Evolutionary conservation across 2,329 filamentous ascomycete genomes (phyloP).

Genomic region (Ophiocordyceps polyrhachis-furcata): DNA sequence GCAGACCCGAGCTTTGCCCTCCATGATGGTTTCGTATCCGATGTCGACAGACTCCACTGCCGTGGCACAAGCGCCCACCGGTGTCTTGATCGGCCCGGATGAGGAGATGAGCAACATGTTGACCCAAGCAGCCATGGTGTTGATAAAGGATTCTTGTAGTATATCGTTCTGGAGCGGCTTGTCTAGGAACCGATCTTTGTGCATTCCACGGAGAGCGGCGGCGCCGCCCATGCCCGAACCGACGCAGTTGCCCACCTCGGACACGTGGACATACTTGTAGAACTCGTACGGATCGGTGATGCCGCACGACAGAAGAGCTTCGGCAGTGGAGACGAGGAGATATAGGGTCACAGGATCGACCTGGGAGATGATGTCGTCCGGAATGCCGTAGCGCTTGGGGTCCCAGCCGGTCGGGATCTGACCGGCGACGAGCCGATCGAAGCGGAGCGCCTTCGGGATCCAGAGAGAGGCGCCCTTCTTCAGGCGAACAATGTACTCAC

Average conservation of each 20-base stretch:
- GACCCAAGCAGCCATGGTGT: constrained; percentile 98
- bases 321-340: constrained; percentile 82
- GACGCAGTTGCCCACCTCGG: constrained; percentile 93
- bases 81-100: constrained; percentile 95
- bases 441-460: constrained; percentile 92
- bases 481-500: constrained; percentile 84
- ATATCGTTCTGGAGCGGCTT: constrained; percentile 98
- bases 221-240: constrained; percentile 97
- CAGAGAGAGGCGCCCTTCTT: constrained; percentile 90
- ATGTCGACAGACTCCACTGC: constrained; percentile 95
- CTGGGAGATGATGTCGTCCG: constrained; percentile 93
- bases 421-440: constrained; percentile 91
- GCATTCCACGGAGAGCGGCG: constrained; percentile 85
- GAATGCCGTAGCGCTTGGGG: constrained; percentile 86
- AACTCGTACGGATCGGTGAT: constrained; percentile 99
- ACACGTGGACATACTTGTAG: constrained; percentile 98
- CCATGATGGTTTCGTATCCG: constrained; percentile 94
- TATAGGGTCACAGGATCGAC: constrained; percentile 94
- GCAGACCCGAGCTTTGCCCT: constrained; percentile 94
- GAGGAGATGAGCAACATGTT: constrained; percentile 98
- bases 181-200: constrained; percentile 92
- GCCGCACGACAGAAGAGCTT: constrained; percentile 78
- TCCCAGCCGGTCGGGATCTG: constrained; percentile 97
- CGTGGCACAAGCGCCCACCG: constrained; percentile 91
- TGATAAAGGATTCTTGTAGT: constrained; percentile 98